Base-by-base conservation (phyloP, 2,329 filamentous ascomycete genomes). In the Lecanosticta acicola region DNA sequence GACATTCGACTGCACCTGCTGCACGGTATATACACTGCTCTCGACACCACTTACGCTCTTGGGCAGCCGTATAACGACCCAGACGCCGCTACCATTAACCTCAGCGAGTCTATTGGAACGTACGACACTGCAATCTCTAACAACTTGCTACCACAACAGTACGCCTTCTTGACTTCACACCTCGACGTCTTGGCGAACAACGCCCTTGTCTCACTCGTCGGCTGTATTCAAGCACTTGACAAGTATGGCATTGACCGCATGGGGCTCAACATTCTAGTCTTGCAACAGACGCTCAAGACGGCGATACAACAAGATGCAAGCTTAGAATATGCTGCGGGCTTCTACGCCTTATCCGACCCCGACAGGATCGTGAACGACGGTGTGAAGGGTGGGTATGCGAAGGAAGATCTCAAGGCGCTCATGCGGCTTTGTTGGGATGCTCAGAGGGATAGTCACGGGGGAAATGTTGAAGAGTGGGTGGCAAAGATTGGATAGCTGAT, bases 251-350 rank as follows among this genome's bases (percentile, higher is more conserved):
- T 84, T 49, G 81, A 83, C n/a, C 80, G 89, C 32, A 89, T 98
- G 80, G 84, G 89, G 65, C 80, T 97, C 60, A 95, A 98, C 65
- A 88, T 96, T 39, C 77, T 96, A 18, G 93, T 98, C 33, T 73
- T 98, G 41, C 91, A 97, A 68, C 93, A 98, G 65, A 96, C 95
- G 60, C 79, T 98, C 45, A 95, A 95, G 71, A 94, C 94, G 56
- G 83, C 49, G 16, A 55, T 98, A 43, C 88, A 93, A 66, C 74
- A 79, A 1, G 78, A 77, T 7, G 83, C 86, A 2, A 75, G 78
- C 46, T 72, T 91, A 20, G 73, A 74, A 3, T 71, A 79, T 29
- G 79, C 83, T 1, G 76, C 79, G 16, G 75, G 78, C 48, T 91
- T 85, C 68, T 90, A 82, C 60, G 75, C 77, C 16, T 66, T 91